These are phyloP conservation scores for Ambispora gerdemannii DNA, from an alignment of 192 early-diverging fungal genomes.

Conservation along the genomic window DNA sequence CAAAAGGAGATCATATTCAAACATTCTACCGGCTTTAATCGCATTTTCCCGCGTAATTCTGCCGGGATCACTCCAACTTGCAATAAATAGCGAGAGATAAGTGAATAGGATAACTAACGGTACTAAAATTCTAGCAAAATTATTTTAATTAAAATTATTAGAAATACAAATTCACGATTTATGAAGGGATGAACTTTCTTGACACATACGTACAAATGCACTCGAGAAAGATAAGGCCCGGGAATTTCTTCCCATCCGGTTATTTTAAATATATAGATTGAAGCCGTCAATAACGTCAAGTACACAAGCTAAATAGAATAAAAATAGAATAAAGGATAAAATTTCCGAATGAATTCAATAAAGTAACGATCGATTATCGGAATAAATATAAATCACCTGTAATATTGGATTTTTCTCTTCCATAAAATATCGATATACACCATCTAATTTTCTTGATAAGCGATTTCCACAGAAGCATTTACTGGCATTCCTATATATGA, in stretches of 20 bases:
- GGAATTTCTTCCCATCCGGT: constrained; percentile 35
- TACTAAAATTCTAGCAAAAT: constrained; percentile 35
- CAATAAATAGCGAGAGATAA: constrained; percentile 46
- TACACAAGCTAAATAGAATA: constrained; percentile 33
- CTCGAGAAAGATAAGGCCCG: constrained; percentile 31
- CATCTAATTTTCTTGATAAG: background rate
- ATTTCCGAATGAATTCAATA: background rate
- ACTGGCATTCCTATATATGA: background rate
- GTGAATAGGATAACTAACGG: constrained; percentile 41
- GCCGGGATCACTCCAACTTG: constrained; percentile 46
- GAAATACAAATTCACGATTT: no score
- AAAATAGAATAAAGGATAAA: background rate
- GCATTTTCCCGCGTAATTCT: constrained; percentile 44
- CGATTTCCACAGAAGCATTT: constrained; percentile 3
- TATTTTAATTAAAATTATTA: background rate
- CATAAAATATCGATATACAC: constrained; percentile 5
- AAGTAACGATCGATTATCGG: background rate
- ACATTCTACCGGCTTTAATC: constrained; percentile 36
- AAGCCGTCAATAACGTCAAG: constrained; percentile 23
- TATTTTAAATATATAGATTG: constrained; percentile 30
- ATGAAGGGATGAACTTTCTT: no score
- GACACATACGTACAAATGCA: constrained; percentile 35
- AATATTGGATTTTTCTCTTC: constrained; percentile 4
- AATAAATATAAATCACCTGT: background rate
- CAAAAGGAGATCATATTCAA: constrained; percentile 43